Evolutionary conservation across 768 basidiomycete genomes (phyloP).

Genomic region (Mycena polygramma): DNA sequence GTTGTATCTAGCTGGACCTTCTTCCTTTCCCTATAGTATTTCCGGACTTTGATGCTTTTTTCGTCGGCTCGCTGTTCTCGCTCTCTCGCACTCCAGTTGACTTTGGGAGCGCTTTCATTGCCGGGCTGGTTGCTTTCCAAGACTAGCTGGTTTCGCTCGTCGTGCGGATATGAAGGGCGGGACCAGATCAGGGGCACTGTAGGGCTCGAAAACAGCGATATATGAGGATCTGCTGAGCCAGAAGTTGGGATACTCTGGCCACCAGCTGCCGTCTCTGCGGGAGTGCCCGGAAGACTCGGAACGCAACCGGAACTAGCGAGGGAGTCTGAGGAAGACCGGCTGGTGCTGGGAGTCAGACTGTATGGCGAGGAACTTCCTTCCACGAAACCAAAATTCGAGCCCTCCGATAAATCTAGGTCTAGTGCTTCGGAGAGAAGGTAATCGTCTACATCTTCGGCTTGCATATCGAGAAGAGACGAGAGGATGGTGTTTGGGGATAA

Average conservation of each 20-base stretch:
- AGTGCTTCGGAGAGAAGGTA: constrained; percentile 5
- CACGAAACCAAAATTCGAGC: background rate
- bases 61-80: too few species aligned
- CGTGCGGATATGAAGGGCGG: background rate
- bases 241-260: too few species aligned
- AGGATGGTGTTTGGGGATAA: background rate
- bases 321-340: background rate
- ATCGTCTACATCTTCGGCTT: background rate
- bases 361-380: background rate
- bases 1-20: too few species aligned
- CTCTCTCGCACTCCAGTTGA: too few species aligned
- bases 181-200: background rate
- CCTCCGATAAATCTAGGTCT: background rate
- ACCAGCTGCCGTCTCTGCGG: background rate
- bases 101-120: too few species aligned
- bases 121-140: too few species aligned
- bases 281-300: background rate
- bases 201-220: background rate
- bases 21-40: too few species aligned
- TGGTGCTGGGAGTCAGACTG: background rate
- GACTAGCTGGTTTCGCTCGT: too few species aligned
- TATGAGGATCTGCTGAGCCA: background rate
- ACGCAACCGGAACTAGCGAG: background rate
- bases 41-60: too few species aligned
- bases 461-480: background rate